Conservation (phyloP, 2,329 filamentous ascomycete species). For the Talaromyces sp. region DNA sequence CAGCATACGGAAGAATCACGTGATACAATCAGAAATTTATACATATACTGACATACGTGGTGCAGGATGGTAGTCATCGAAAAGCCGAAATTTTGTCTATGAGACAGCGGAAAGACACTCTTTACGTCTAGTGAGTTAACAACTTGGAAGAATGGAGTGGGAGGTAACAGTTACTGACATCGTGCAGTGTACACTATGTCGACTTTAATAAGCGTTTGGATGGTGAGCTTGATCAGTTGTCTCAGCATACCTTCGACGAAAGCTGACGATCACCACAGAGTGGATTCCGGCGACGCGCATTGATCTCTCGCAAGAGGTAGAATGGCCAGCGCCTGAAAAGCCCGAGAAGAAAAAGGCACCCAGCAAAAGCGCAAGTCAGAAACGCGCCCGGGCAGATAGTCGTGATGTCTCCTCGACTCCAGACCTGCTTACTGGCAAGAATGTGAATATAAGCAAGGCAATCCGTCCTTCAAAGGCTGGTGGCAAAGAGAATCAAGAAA, state of each 20-base stretch:
- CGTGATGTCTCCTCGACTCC: constrained; percentile 57
- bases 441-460: constrained; percentile 44
- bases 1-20: constrained; percentile 29
- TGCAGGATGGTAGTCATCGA: constrained; percentile 71
- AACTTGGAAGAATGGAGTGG: not conserved
- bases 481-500: constrained; percentile 57
- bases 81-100: constrained; percentile 97
- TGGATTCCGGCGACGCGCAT: constrained; percentile 83
- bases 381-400: constrained; percentile 47
- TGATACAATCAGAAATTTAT: constrained; percentile 26
- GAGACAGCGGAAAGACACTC: constrained; percentile 79
- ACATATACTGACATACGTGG: constrained; percentile 11
- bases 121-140: constrained; percentile 67
- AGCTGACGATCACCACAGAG: constrained; percentile 56
- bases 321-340: constrained; percentile 93
- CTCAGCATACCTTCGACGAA: not conserved
- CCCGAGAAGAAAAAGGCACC: constrained; percentile 75
- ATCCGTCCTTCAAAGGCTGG: constrained; percentile 54
- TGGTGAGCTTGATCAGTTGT: constrained; percentile 31
- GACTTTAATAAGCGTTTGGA: constrained; percentile 90
- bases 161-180: constrained; percentile 21
- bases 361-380: constrained; percentile 55
- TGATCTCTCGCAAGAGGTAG: constrained; percentile 83
- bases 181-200: constrained; percentile 75
- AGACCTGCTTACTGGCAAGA: constrained; percentile 49